phyloP scores from a whole-genome alignment of 2,329 filamentous ascomycete genomes.

The Tolypocladium endophyticum region DNA sequence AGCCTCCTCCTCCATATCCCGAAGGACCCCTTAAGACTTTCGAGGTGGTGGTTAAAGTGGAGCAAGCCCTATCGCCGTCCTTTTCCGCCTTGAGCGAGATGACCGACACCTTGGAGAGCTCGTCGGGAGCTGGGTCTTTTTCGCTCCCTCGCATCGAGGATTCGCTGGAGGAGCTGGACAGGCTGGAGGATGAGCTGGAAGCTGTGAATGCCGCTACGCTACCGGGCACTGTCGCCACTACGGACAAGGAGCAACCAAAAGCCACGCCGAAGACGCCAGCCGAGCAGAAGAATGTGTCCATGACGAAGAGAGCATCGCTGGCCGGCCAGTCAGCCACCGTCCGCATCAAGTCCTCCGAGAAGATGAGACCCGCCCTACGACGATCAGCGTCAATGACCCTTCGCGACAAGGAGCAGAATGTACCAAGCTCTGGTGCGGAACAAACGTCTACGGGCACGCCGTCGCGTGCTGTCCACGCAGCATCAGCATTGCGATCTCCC shows the following conservation, averaged over 20 bases:
- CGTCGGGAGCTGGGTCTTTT: slow-evolving; percentile 18
- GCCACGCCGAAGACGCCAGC: slow-evolving; percentile 10
- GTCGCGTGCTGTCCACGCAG: slow-evolving; percentile 8
- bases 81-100: slow-evolving; percentile 18
- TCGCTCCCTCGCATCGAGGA: slow-evolving; percentile 47
- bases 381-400: slow-evolving; percentile 30
- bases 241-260: slow-evolving; percentile 8
- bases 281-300: slow-evolving; percentile 4
- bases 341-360: slow-evolving; percentile 27
- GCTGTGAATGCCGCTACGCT: slow-evolving; percentile 32
- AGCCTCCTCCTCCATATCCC: slow-evolving; percentile 14
- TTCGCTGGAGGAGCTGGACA: slow-evolving; percentile 51
- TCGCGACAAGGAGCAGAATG: slow-evolving; percentile 15
- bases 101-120: slow-evolving; percentile 22
- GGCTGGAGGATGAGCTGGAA: slow-evolving; percentile 51
- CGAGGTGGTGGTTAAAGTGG: slow-evolving; percentile 17
- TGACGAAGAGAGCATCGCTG: slow-evolving; percentile 7
- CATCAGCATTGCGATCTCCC: slow-evolving; percentile 26
- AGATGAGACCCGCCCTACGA: slow-evolving; percentile 27
- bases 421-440: slow-evolving; percentile 2
- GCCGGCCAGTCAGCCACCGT: slow-evolving; percentile 19
- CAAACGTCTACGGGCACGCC: slow-evolving; percentile 7
- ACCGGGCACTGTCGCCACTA: slow-evolving; percentile 17
- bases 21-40: slow-evolving; percentile 16
- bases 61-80: slow-evolving; percentile 22